These are phyloP conservation scores for Talaromyces atroroseus DNA, from an alignment of 2,329 filamentous ascomycete species.

Conservation along the genomic window DNA sequence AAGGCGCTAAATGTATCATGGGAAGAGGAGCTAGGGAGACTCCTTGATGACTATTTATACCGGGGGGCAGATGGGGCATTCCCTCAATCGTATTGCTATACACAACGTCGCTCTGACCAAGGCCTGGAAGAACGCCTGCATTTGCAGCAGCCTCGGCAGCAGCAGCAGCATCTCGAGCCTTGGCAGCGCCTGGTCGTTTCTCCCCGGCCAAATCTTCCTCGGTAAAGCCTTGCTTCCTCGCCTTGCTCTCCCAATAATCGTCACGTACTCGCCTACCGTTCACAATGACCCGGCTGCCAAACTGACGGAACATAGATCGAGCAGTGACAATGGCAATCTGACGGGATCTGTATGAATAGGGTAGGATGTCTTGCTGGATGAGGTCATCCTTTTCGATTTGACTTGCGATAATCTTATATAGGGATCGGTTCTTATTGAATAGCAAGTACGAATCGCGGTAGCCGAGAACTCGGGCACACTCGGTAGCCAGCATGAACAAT, in stretches of 20 bases:
- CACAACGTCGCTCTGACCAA: slow-evolving; percentile 78
- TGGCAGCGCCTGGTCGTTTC: slow-evolving; percentile 87
- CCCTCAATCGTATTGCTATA: slow-evolving; percentile 73
- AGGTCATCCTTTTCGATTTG: slow-evolving; percentile 95
- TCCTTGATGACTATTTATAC: slow-evolving; percentile 62
- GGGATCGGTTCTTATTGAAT: slow-evolving; percentile 96
- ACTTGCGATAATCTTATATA: slow-evolving; percentile 96
- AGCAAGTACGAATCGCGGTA: slow-evolving; percentile 97
- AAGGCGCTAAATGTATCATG: slow-evolving; percentile 76
- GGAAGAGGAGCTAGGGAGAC: slow-evolving; percentile 64
- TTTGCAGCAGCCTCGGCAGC: slow-evolving; percentile 60
- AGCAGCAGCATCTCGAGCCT: slow-evolving; percentile 75
- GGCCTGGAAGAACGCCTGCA: slow-evolving; percentile 54
- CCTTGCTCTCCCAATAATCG: slow-evolving; percentile 98
- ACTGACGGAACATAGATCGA: slow-evolving; percentile 97
- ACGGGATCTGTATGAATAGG: slow-evolving; percentile 95
- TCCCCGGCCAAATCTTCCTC: slow-evolving; percentile 94
- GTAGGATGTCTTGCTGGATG: slow-evolving; percentile 88
- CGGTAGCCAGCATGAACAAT: slow-evolving; percentile 96
- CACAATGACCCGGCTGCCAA: slow-evolving; percentile 87
- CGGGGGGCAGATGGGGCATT: slow-evolving; percentile 64
- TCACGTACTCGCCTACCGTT: slow-evolving; percentile 87
- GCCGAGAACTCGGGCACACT: slow-evolving; percentile 87
- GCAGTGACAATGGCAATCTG: slow-evolving; percentile 98
- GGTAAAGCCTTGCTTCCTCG: slow-evolving; percentile 94